phyloP scores from a whole-genome alignment of 225 moss, liverwort and hornwort species.

The Physcomitrium patens region DNA sequence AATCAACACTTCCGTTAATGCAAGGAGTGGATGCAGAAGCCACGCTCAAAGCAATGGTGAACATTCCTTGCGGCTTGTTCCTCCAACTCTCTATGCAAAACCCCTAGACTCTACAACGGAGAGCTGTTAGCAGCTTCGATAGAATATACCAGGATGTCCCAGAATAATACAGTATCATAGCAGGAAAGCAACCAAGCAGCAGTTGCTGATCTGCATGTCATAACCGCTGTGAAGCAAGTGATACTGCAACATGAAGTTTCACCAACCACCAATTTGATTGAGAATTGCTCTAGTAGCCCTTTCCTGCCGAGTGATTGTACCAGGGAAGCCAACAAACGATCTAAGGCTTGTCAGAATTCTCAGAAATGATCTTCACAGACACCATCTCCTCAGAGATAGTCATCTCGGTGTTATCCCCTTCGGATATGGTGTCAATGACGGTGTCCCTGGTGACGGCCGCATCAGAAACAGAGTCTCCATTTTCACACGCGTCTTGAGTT shows the following conservation, averaged over 20 bases:
- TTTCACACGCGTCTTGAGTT: conserved; percentile 13
- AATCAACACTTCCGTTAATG: conserved; percentile 5
- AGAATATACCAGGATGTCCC: conserved; percentile 23
- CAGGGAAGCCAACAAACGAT: conserved; percentile 3
- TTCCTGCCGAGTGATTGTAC: conserved; percentile 28
- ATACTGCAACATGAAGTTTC: conserved; percentile 33
- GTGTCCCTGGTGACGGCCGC: conserved; percentile 12
- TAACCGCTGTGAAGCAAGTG: conserved; percentile 46
- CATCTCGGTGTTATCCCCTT: not conserved
- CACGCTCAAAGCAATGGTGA: conserved; percentile 12
- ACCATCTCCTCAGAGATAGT: not conserved
- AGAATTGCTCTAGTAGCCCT: not conserved
- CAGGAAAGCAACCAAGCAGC: conserved; percentile 25
- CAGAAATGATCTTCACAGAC: not conserved
- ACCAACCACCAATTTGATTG: conserved; percentile 29
- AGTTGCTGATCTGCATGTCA: conserved; percentile 30
- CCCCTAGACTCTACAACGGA: conserved; percentile 10
- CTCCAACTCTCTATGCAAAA: conserved; percentile 7
- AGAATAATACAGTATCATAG: conserved; percentile 23
- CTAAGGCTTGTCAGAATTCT: too few species aligned
- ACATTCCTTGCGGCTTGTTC: conserved; percentile 38
- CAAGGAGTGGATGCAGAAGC: not conserved
- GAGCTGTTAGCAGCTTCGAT: not conserved
- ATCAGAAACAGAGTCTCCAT: conserved; percentile 6
- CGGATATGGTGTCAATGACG: not conserved